phyloP scores from a whole-genome alignment of 2,329 filamentous ascomycete species.

The Diaporthe caulivora region DNA sequence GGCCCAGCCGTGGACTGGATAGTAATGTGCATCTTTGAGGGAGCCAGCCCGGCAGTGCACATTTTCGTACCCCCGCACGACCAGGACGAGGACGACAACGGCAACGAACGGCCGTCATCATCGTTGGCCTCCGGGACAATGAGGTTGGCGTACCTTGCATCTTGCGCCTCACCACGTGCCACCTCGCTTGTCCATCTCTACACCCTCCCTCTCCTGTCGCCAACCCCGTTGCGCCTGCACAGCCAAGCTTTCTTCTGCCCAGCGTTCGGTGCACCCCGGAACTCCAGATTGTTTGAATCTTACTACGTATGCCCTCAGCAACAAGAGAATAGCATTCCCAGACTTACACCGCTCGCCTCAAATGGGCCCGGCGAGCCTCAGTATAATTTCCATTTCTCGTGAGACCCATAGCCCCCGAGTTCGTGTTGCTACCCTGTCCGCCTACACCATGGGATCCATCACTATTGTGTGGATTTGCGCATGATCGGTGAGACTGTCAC shows the following conservation, averaged over 20 bases:
- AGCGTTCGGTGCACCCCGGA: neutral
- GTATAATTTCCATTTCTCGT: neutral
- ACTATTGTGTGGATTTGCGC: neutral
- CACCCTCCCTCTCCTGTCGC: too few species aligned
- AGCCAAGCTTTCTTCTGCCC: slow-evolving; percentile 31
- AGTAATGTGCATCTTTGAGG: neutral
- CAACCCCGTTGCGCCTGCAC: neutral
- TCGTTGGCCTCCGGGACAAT: slow-evolving; percentile 9
- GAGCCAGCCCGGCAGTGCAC: slow-evolving; percentile 22
- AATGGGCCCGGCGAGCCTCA: neutral
- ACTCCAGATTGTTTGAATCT: neutral
- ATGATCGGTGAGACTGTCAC: neutral
- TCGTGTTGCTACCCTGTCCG: neutral
- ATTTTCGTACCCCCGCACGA: neutral
- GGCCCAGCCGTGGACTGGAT: neutral
- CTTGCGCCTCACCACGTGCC: slow-evolving; percentile 5
- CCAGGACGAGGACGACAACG: too few species aligned
- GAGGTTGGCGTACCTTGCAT: slow-evolving; percentile 19
- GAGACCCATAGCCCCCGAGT: neutral
- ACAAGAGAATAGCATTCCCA: neutral
- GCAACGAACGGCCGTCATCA: neutral
- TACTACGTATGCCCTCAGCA: neutral
- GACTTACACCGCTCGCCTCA: neutral
- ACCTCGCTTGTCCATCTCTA: neutral
- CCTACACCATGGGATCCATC: too few species aligned